Evolutionary conservation across 495 filamentous ascomycete species (phyloP), one percentile per base, ranked within the genome.

Genomic region (Aspergillus baeticus): DNA sequence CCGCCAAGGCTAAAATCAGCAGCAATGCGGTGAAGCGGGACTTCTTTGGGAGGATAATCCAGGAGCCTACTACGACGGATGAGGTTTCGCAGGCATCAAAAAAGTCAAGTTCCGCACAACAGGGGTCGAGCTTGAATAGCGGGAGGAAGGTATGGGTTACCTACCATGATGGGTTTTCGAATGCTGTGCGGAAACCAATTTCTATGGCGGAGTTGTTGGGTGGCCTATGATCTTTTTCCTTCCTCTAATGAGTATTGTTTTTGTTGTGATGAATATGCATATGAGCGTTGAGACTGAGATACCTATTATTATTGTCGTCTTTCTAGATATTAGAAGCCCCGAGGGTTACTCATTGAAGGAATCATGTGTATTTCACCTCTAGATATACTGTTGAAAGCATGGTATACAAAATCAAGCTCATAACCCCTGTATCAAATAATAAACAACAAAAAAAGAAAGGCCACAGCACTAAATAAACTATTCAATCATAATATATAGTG

Each of bases 131-230:
- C 51, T 70, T 60, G 3, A 71, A 73, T 42, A 62, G 73, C 41
- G 83, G 82, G 42, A 74, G 72, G 18, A 87, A 85, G 65, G 87
- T 95, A 10, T 98, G 94, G 93, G 86, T 96, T 20, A 96, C 86
- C 57, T 98, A 88, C 68, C 87, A 97, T 64, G 94, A 98, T 72
- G 94, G 94, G n/a, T 87, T 90, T 67, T 94, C 90, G 60, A 98
- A 98, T 75, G 94, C 94, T 10, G 94, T 98, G 39, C 83, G 90
- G 67, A 98, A 97, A 69, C 91, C 92, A 4, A 83, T 98, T 57
- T 88, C 87, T 36, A 68, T 98, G 72, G 84, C 85, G 56, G 94
- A 98, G 68, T 77, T 98, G 60, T 73, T 98, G 78, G 66, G 65
- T 26, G 75, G 70, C 7, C 38, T 79, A 35, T 79, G 59, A 51